Conservation (phyloP, 768 basidiomycete genomes). For the Lactarius hengduanensis region DNA sequence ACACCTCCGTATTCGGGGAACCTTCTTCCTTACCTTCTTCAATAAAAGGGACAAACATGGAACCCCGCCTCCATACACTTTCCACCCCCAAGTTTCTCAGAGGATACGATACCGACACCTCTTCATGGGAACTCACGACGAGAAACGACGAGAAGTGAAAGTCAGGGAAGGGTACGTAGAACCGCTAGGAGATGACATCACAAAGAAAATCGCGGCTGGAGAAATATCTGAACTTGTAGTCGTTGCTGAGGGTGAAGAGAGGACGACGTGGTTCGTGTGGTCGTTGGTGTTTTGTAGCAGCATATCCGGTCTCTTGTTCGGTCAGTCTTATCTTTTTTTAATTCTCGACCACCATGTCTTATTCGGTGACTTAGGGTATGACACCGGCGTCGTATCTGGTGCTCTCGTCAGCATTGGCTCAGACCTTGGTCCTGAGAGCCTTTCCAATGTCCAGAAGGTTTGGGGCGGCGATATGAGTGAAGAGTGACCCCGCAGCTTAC, state of each 20-base stretch:
- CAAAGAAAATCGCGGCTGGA: slow-evolving; percentile 32
- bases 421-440: slow-evolving; percentile 56
- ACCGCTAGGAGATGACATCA: slow-evolving; percentile 3
- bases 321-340: slow-evolving; percentile 39
- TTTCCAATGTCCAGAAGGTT: slow-evolving; percentile 67
- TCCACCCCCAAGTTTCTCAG: neutral
- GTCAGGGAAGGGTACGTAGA: neutral
- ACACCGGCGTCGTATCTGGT: slow-evolving; percentile 79
- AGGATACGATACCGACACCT: neutral
- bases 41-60: neutral
- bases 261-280: slow-evolving; percentile 74
- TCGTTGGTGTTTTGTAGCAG: slow-evolving; percentile 71
- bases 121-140: slow-evolving; percentile 11
- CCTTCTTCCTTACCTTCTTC: neutral
- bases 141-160: neutral
- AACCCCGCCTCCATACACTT: neutral
- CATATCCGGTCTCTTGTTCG: slow-evolving; percentile 74
- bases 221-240: slow-evolving; percentile 61
- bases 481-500: neutral
- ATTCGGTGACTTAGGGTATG: slow-evolving; percentile 50
- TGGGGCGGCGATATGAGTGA: slow-evolving; percentile 5
- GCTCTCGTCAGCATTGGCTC: slow-evolving; percentile 71
- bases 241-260: slow-evolving; percentile 63
- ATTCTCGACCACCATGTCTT: neutral
- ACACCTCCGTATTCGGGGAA: neutral